Evolutionary conservation across 495 filamentous ascomycete genomes (phyloP), one percentile per base, ranked within the genome.

Genomic region (Apiosordaria backusii): DNA sequence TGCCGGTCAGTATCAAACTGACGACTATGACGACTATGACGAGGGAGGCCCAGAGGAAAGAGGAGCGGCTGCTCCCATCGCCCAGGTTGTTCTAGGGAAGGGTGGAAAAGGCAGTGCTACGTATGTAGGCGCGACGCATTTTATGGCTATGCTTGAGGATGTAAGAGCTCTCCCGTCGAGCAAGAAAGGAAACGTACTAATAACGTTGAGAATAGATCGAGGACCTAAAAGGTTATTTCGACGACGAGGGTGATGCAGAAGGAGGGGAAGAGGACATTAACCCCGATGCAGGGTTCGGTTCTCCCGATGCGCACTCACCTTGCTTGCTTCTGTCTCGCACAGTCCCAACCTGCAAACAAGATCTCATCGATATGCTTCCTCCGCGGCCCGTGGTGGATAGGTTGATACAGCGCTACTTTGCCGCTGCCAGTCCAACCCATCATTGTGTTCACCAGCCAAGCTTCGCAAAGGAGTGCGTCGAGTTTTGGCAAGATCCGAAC

Each of bases 81-180:
- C 69, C 0, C 68, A 75, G 18, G 74, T 84, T 16, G 75, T 81
- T 15, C 67, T 79, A 7, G 71, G 77, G 5, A 72, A 77, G 25
- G 67, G 64, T 22, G 76, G 67, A 65, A 25, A 35, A 18, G 59
- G 59, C 4, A 55, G 13, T 13, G 76, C 73, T 3, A 80, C 74
- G 16, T 85, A 83, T 58, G 78, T 85, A 9, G 83, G 81, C 1
- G 80, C 80, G 9, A 84, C 83, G 57, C 82, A 87, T 58, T 85
- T 83, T 74, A 80, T 85, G 71, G 82, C 84, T n/a, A 84, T 87
- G 52, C 69, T 86, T 21, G 81, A 86, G 61, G 79, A 81, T 64
- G 79, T 80, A 40, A 78, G 79, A 74, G 24, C 40, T 35, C 23
- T 66, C 19, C 13, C 16, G 16, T 15, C 10, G 5, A 45, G 9